Conservation (phyloP, 345 rosid species). For the Eucalyptus polyanthemos region DNA sequence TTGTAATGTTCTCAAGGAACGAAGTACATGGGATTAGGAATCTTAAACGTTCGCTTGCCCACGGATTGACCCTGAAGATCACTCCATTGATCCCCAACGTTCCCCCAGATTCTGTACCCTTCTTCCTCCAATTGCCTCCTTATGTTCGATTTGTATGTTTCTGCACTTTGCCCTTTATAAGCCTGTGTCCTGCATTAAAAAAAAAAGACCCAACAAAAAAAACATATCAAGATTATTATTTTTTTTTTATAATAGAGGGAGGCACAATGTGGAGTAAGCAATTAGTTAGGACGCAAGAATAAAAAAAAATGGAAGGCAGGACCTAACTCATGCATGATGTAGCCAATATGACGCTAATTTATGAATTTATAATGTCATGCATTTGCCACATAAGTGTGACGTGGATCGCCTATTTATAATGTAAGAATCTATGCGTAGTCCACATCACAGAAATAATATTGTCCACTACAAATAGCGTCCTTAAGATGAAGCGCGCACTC, state of each 20-base stretch:
- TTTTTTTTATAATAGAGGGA: background rate
- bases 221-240: background rate
- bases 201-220: background rate
- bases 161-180: background rate
- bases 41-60: slow-evolving; percentile 2
- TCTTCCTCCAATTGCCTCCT: slow-evolving; percentile 2
- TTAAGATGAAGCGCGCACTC: background rate
- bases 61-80: slow-evolving; percentile 3
- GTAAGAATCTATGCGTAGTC: background rate
- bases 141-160: background rate
- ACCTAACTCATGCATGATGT: background rate
- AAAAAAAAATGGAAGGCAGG: background rate
- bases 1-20: background rate
- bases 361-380: background rate
- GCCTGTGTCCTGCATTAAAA: background rate
- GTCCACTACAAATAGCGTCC: background rate
- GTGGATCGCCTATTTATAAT: background rate
- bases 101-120: slow-evolving; percentile 8
- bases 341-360: background rate
- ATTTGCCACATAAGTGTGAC: background rate
- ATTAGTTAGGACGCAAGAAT: background rate
- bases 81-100: slow-evolving; percentile 9
- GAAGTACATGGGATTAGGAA: slow-evolving; percentile 8
- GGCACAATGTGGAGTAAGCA: background rate
- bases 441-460: background rate